phyloP scores from a whole-genome alignment of 495 filamentous ascomycete species.

The Aspergillus olivimuriae region DNA sequence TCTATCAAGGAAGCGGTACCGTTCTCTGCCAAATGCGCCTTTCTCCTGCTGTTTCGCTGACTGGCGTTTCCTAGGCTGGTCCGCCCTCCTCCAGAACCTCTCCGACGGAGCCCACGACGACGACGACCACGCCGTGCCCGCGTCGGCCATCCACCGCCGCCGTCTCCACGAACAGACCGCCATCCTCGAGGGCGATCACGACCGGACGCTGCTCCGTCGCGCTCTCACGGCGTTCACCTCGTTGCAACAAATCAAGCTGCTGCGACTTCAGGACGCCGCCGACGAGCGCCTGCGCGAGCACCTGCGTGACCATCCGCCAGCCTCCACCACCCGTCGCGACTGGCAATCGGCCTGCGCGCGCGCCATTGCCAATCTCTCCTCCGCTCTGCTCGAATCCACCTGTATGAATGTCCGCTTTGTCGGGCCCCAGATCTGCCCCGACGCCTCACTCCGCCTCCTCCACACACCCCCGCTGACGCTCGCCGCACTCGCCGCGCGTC shows the following conservation, averaged over 20 bases:
- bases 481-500: constrained; percentile 44
- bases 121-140: constrained; percentile 11
- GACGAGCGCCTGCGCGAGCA: constrained; percentile 45
- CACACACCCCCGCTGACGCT: constrained; percentile 41
- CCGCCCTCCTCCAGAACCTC: constrained; percentile 19
- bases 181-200: constrained; percentile 22
- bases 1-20: constrained; percentile 51
- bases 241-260: constrained; percentile 60
- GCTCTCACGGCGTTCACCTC: constrained; percentile 53
- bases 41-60: constrained; percentile 14
- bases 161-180: constrained; percentile 29
- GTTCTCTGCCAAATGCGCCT: constrained; percentile 21
- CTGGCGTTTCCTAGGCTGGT: constrained; percentile 28
- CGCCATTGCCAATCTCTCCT: constrained; percentile 50
- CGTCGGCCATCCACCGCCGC: constrained; percentile 23
- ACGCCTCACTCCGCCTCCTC: constrained; percentile 47
- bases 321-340: constrained; percentile 36
- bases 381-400: constrained; percentile 48
- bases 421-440: constrained; percentile 58
- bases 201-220: constrained; percentile 39
- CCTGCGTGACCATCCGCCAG: constrained; percentile 21
- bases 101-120: no score
- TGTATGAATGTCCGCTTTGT: constrained; percentile 55
- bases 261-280: constrained; percentile 54
- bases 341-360: constrained; percentile 61